Evolutionary conservation across 208 protist genomes (phyloP).

Genomic region (Trichomonas vaginalis): DNA sequence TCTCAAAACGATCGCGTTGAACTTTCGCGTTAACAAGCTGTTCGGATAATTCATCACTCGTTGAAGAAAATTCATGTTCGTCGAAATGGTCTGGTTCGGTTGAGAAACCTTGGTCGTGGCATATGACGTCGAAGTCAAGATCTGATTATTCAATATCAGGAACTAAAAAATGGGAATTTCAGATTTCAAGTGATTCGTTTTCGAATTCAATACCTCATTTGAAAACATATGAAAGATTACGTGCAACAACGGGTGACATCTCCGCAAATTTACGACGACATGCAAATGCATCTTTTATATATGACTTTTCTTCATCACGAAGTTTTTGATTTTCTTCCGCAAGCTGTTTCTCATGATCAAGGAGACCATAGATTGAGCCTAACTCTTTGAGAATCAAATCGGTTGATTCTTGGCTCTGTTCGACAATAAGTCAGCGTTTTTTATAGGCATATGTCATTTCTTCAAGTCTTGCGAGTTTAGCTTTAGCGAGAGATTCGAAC

Average conservation of each 20-base stretch:
- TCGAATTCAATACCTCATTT: neutral
- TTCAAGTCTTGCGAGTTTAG: neutral
- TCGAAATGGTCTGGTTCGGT: neutral
- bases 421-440: neutral
- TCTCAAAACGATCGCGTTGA: no score
- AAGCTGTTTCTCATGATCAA: neutral
- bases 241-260: neutral
- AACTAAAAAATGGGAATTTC: neutral
- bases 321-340: neutral
- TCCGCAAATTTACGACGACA: neutral
- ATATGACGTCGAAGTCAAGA: neutral
- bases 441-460: neutral
- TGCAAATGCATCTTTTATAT: neutral
- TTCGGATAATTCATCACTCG: no score
- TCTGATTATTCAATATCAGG: neutral
- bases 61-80: neutral
- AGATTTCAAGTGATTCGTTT: neutral
- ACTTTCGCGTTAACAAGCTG: no score
- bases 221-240: neutral
- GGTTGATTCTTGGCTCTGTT: neutral
- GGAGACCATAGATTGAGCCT: neutral
- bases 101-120: neutral
- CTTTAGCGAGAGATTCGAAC: no score
- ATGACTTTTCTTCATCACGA: neutral
- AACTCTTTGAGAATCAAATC: neutral